Evolutionary conservation across 2,329 filamentous ascomycete genomes (phyloP).

Genomic region (Aspergillus nomiae): DNA sequence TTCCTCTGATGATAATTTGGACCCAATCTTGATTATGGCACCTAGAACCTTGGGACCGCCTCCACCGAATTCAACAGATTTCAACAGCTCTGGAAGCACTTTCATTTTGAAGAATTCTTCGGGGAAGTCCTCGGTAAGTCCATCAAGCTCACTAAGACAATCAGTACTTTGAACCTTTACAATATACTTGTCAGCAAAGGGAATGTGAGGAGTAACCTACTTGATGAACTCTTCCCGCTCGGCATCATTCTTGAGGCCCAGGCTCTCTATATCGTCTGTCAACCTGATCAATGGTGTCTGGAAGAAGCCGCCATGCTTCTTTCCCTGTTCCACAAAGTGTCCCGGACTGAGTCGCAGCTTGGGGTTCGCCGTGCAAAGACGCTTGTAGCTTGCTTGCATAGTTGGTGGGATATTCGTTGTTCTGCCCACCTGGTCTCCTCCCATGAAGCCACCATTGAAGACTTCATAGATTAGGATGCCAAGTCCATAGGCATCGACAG

Average conservation of each 20-base stretch:
- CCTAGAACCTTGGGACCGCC: conserved; percentile 88
- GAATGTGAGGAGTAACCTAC: conserved; percentile 44
- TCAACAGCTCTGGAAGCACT: conserved; percentile 90
- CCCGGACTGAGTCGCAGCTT: conserved; percentile 82
- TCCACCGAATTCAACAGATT: conserved; percentile 97
- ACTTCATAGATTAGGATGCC: conserved; percentile 84
- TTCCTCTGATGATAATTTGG: conserved; percentile 85
- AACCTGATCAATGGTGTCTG: conserved; percentile 89
- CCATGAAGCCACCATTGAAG: conserved; percentile 82
- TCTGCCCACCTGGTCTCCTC: conserved; percentile 77
- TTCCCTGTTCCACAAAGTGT: conserved; percentile 88
- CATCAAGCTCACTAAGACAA: conserved; percentile 67
- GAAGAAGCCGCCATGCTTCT: conserved; percentile 81
- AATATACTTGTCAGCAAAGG: background rate
- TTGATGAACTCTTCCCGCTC: conserved; percentile 84
- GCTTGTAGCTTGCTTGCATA: conserved; percentile 91
- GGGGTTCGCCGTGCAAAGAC: conserved; percentile 83
- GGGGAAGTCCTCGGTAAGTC: conserved; percentile 88
- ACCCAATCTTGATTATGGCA: conserved; percentile 86
- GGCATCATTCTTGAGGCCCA: conserved; percentile 81
- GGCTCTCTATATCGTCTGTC: conserved; percentile 87
- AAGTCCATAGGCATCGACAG: conserved; percentile 84
- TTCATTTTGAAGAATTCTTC: conserved; percentile 99
- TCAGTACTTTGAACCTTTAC: conserved; percentile 25
- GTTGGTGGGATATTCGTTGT: conserved; percentile 81